Evolutionary conservation across 2,329 filamentous ascomycete genomes (phyloP), one percentile per base, ranked within the genome.

Genomic region (Sarocladium brachiariae): DNA sequence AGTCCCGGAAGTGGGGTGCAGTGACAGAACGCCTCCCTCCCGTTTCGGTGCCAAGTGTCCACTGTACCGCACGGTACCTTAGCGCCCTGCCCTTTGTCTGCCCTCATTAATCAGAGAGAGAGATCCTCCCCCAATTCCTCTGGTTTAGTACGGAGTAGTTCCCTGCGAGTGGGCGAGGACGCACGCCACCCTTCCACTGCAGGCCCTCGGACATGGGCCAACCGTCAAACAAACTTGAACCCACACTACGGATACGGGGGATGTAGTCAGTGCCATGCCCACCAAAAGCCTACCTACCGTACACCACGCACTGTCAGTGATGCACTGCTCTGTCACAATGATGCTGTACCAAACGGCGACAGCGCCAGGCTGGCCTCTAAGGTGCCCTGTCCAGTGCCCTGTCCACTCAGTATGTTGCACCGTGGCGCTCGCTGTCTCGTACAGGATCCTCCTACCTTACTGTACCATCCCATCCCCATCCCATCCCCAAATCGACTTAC

Each of bases 401-500:
- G n/a, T n/a, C n/a, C n/a, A n/a, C n/a, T 13, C 27, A 30, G 7
- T 30, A 13, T 30, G 27, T 30, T 30, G 27, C 33, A n/a, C 10
- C 33, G 37, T n/a, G 6, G 23, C 37, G 13, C 16, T 19, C 37
- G 14, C 37, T 41, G 37, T 21, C 9, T 7, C 8, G 5, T n/a
- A 4, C 6, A 4, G 39, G 35, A n/a, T 45, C 39, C 9, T 21
- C 4, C 37, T 19, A 13, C 4, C 9, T 45, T n/a, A n/a, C 39
- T 19, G 21, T 11, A 13, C 24, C 21, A 45, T 10, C 16, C 43
- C 24, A 47, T 47, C 43, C 43, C n/a, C n/a, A n/a, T n/a, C n/a
- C n/a, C n/a, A n/a, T n/a, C n/a, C n/a, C n/a, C 43, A 47, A n/a
- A 7, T 43, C 39, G 19, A 47, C 43, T 47, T 47, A 47, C 43